Conservation (phyloP, 495 filamentous ascomycete species). For the Lasiosphaeria ovina region DNA sequence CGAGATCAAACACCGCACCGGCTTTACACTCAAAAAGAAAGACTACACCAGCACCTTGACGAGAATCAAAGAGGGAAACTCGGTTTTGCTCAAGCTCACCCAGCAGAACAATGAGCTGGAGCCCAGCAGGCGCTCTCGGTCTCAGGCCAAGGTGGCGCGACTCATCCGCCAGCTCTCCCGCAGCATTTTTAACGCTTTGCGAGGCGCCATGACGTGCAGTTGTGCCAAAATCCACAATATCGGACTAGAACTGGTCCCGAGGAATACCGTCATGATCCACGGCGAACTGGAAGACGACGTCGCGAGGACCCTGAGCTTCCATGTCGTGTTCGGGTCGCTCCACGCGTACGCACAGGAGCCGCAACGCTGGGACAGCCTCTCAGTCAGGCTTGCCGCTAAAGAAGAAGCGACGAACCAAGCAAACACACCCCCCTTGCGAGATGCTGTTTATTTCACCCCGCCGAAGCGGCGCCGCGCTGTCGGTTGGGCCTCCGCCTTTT, state of each 20-base stretch:
- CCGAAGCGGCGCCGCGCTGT: neutral
- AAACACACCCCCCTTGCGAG: neutral
- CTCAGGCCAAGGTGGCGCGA: slow-evolving; percentile 6
- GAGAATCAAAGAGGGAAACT: slow-evolving; percentile 9
- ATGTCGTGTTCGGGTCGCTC: neutral
- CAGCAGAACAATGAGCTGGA: slow-evolving; percentile 8
- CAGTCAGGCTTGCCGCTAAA: neutral
- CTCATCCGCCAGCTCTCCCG: slow-evolving; percentile 5
- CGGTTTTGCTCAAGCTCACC: slow-evolving; percentile 8
- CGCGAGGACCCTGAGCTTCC: slow-evolving; percentile 10
- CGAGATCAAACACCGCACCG: slow-evolving; percentile 7
- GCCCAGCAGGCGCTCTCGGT: slow-evolving; percentile 1
- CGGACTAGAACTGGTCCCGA: slow-evolving; percentile 8
- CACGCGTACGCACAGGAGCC: neutral
- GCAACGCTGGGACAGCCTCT: slow-evolving; percentile 4
- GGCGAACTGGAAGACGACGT: slow-evolving; percentile 9
- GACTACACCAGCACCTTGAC: slow-evolving; percentile 9
- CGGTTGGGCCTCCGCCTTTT: neutral
- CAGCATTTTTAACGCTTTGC: slow-evolving; percentile 8
- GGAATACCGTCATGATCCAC: slow-evolving; percentile 5
- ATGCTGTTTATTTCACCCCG: neutral
- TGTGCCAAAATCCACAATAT: slow-evolving; percentile 1
- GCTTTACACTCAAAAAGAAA: slow-evolving; percentile 10
- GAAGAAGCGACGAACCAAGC: neutral
- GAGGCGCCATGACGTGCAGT: neutral